Conservation (phyloP, 2,329 filamentous ascomycete species). For the Talaromyces sp. region DNA sequence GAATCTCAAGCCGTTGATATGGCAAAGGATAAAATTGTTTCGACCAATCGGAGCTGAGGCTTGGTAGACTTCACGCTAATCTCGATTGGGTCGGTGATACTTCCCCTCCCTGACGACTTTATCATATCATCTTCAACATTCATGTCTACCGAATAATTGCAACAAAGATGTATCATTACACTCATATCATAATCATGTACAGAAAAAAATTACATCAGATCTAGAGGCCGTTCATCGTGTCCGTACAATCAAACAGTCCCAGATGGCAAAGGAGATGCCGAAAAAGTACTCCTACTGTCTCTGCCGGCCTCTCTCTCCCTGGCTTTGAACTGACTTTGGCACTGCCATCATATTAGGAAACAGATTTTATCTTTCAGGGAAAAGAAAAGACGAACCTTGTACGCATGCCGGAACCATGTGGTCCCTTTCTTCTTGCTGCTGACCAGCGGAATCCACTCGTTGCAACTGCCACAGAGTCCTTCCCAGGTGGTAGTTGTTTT, state of each 20-base stretch:
- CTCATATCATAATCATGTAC: constrained; percentile 8
- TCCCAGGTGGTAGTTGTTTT: constrained; percentile 49
- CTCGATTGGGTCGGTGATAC: neutral
- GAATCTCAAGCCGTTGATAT: neutral
- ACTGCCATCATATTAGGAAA: constrained; percentile 42
- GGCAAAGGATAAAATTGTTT: neutral
- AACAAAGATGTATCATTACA: neutral
- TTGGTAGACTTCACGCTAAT: neutral
- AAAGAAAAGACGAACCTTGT: constrained; percentile 60
- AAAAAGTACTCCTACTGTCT: constrained; percentile 52
- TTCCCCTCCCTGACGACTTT: neutral
- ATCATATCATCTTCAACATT: neutral
- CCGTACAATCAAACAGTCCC: neutral
- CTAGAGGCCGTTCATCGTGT: neutral
- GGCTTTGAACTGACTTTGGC: constrained; percentile 68
- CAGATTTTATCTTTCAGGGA: neutral
- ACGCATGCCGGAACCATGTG: constrained; percentile 85
- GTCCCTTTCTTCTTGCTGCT: constrained; percentile 91
- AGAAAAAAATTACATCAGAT: neutral
- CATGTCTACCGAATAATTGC: neutral
- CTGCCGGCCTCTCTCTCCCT: constrained; percentile 63
- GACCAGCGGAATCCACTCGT: constrained; percentile 31
- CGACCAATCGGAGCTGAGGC: neutral
- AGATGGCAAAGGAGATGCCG: constrained; percentile 32
- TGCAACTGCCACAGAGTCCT: constrained; percentile 37